Evolutionary conservation across 371 early-diverging fungal genomes (phyloP).

Genomic region (Blakeslea trispora): DNA sequence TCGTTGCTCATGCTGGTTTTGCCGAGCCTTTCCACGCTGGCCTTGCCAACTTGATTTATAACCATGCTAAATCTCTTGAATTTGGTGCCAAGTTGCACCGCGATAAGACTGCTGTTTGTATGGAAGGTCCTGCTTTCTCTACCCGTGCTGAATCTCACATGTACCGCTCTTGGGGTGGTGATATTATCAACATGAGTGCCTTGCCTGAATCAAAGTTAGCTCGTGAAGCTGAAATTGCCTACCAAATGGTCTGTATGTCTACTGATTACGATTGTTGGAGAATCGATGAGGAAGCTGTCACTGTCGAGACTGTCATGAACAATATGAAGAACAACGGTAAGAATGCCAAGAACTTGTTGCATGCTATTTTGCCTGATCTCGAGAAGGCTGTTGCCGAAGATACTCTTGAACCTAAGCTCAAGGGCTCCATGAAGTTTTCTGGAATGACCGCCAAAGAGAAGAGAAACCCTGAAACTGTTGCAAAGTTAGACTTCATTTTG

Average conservation of each 20-base stretch:
- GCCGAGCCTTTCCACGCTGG: conserved; percentile 92
- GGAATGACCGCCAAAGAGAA: conserved; percentile 76
- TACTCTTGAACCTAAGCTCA: conserved; percentile 49
- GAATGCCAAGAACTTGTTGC: conserved; percentile 82
- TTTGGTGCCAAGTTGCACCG: conserved; percentile 64
- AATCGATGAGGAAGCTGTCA: conserved; percentile 87
- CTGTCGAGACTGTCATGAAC: conserved; percentile 90
- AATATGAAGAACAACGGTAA: conserved; percentile 85
- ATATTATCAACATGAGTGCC: conserved; percentile 97
- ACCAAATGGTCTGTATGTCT: conserved; percentile 98
- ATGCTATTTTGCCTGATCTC: conserved; percentile 77
- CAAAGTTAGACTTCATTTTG: conserved; percentile 79
- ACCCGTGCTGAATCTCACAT: conserved; percentile 96
- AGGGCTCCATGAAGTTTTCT: conserved; percentile 76
- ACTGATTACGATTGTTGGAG: conserved; percentile 99
- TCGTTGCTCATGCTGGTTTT: conserved; percentile 89
- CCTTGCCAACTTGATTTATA: conserved; percentile 73
- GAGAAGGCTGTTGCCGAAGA: conserved; percentile 61
- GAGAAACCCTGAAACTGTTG: conserved; percentile 69
- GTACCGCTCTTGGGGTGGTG: conserved; percentile 92
- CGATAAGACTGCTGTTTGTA: conserved; percentile 89
- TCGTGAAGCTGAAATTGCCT: conserved; percentile 96
- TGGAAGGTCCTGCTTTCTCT: conserved; percentile 98
- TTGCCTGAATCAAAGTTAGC: conserved; percentile 97
- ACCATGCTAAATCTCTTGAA: conserved; percentile 50